A percentile compares a stretch with the other conserved stretches of the same genome.
phyloP scores from a whole-genome alignment of 768 basidiomycete genomes.

The Mycena vitilis region DNA sequence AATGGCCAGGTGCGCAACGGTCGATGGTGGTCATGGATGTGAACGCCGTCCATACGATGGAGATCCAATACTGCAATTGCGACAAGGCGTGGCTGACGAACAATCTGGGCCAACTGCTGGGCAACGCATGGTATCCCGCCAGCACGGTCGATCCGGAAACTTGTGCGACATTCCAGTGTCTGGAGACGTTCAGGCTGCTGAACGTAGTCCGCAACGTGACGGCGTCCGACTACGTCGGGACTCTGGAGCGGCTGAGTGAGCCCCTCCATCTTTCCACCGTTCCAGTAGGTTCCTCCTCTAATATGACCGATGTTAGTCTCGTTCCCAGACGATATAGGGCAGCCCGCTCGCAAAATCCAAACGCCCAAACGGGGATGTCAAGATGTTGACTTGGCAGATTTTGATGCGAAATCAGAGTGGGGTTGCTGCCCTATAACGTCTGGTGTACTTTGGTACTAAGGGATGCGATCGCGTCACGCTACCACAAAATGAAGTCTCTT shows the following conservation, averaged over 20 bases:
- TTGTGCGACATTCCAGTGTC: constrained; percentile 17
- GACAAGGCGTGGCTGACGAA: neutral
- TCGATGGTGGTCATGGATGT: constrained; percentile 27
- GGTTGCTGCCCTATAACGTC: too few species aligned
- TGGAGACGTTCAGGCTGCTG: constrained; percentile 28
- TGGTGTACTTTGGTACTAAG: too few species aligned
- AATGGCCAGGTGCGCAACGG: neutral
- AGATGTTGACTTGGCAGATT: too few species aligned
- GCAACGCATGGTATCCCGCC: constrained; percentile 15
- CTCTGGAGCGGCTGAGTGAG: constrained; percentile 10
- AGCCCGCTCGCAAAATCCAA: too few species aligned
- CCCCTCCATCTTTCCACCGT: neutral
- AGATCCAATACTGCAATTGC: constrained; percentile 18
- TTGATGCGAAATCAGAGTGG: too few species aligned
- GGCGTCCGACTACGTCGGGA: constrained; percentile 22
- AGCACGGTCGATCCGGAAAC: constrained; percentile 17
- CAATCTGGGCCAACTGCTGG: neutral
- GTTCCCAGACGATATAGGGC: too few species aligned
- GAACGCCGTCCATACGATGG: constrained; percentile 9
- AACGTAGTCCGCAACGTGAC: constrained; percentile 28
- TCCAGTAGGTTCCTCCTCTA: constrained; percentile 9
- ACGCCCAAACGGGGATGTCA: too few species aligned
- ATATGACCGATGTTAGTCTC: too few species aligned
- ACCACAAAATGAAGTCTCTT: too few species aligned
- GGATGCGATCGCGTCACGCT: too few species aligned